Evolutionary conservation across 495 filamentous ascomycete genomes (phyloP), one percentile per base, ranked within the genome.

Genomic region (Lophium mytilinum): DNA sequence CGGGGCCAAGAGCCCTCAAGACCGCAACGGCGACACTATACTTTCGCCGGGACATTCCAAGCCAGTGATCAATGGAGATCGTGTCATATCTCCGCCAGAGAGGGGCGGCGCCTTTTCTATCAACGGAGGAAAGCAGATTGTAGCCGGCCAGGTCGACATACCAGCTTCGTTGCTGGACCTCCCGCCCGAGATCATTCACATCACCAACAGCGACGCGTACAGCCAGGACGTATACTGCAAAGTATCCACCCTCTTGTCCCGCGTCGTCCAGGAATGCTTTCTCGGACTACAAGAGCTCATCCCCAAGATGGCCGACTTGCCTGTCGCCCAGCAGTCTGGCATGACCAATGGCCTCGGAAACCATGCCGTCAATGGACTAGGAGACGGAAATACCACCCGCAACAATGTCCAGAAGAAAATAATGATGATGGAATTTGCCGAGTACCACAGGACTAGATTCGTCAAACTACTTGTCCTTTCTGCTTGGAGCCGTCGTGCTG

Each of bases 381-480:
- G 62, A 6, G 50, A 62, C 1, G 82, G 81, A 30, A 83, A 86
- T 58, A 80, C 78, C 42, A 83, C 82, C 0, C 65, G 74, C 7
- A 80, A 84, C 50, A 95, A 86, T 71, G 58, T 87, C 33, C 77
- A 82, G 40, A 96, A 96, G 73, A 96, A 95, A 71, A 57, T 79
- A n/a, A 71, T 77, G 43, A 67, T 96, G 12, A 67, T 96, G 47
- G 80, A 89, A 21, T 91, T 87, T 69, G 80, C 85, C 5, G 75
- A 84, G 49, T 69, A 75, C 10, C 79, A 80, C 41, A 73, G 86
- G 56, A 81, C 79, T 14, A 83, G 84, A 55, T 97, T 94, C 73
- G 89, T 93, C 66, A 96, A 98, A 71, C 78, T 88, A 14, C 78
- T 96, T 11, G 89, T 97, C 14, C 81, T 98, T 39, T 82, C 83